A percentile compares a stretch with the other conserved stretches of the same genome.
Evolutionary conservation across 2,329 filamentous ascomycete genomes (phyloP).

Genomic region (Neofusicoccum kwambonambiense): DNA sequence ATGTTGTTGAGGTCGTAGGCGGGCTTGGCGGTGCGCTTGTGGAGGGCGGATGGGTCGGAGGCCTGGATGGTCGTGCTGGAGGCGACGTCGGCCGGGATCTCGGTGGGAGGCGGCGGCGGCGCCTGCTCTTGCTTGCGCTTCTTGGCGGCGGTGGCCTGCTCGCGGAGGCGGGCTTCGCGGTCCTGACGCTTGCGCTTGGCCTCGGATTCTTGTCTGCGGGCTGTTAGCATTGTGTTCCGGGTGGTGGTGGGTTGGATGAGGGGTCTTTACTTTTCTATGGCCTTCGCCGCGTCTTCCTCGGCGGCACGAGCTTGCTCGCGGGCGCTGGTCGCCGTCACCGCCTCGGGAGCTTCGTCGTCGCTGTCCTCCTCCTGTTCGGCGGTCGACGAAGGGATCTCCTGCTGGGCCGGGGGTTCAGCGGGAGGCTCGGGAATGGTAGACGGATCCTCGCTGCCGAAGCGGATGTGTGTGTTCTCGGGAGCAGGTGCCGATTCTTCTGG

Average conservation of each 20-base stretch:
- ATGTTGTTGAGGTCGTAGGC: conserved; percentile 37
- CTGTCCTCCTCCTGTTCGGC: conserved; percentile 25
- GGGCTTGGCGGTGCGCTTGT: conserved; percentile 8
- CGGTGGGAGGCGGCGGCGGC: conserved; percentile 25
- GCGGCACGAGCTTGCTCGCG: conserved; percentile 29
- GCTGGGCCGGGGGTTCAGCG: background rate
- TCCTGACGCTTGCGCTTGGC: conserved; percentile 29
- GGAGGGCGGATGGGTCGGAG: conserved; percentile 4
- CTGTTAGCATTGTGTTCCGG: background rate
- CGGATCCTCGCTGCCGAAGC: conserved; percentile 39
- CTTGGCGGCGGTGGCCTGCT: conserved; percentile 17
- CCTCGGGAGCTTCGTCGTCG: conserved; percentile 40
- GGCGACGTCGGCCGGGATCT: conserved; percentile 21
- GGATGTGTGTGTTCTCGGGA: conserved; percentile 24
- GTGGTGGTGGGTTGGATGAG: background rate
- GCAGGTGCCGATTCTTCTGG: background rate
- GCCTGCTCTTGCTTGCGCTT: conserved; percentile 29
- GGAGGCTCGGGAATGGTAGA: background rate
- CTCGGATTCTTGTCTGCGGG: conserved; percentile 26
- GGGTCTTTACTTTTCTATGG: conserved; percentile 24
- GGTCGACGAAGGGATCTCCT: background rate
- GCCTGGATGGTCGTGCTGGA: conserved; percentile 15
- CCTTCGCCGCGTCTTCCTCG: conserved; percentile 31
- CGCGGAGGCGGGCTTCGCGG: conserved; percentile 31
- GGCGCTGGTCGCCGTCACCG: conserved; percentile 33